Conservation (phyloP, 768 basidiomycete genomes). For the Strobilomyces confusus region DNA sequence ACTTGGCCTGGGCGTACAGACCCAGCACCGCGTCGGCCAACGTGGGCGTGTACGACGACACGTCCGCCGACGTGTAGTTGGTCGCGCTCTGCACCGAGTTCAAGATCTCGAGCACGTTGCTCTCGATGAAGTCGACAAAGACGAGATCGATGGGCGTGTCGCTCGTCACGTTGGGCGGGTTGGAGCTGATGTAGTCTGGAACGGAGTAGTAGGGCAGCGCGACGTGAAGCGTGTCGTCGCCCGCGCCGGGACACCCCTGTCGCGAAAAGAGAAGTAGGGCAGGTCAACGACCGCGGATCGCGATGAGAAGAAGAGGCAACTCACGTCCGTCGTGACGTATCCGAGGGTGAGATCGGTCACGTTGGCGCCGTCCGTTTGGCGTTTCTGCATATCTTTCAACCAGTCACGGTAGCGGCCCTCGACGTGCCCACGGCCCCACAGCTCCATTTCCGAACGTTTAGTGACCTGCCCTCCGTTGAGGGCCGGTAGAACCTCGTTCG, state of each 20-base stretch:
- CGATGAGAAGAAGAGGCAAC: constrained; percentile 14
- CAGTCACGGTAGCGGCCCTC: constrained; percentile 49
- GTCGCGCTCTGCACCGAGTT: constrained; percentile 51
- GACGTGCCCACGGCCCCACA: constrained; percentile 45
- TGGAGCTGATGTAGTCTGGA: constrained; percentile 59
- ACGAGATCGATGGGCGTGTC: constrained; percentile 65
- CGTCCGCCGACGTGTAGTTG: constrained; percentile 50
- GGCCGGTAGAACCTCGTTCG: constrained; percentile 47
- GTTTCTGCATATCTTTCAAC: constrained; percentile 54
- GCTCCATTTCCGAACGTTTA: constrained; percentile 16
- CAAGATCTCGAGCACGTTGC: constrained; percentile 46
- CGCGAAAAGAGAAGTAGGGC: background rate
- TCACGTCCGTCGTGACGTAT: constrained; percentile 70
- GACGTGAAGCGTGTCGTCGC: constrained; percentile 67
- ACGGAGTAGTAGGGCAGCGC: constrained; percentile 52
- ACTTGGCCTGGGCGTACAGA: constrained; percentile 35
- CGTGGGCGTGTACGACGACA: constrained; percentile 50
- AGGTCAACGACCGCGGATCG: background rate
- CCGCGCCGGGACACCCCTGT: constrained; percentile 67
- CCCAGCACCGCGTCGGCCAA: constrained; percentile 36
- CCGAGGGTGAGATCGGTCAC: constrained; percentile 57
- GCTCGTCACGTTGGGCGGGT: constrained; percentile 45
- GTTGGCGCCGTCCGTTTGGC: constrained; percentile 29
- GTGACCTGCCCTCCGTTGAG: constrained; percentile 43
- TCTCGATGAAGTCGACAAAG: constrained; percentile 67